These are phyloP conservation scores for Neurospora pannonica DNA, from an alignment of 495 filamentous ascomycete species.

Conservation along the genomic window DNA sequence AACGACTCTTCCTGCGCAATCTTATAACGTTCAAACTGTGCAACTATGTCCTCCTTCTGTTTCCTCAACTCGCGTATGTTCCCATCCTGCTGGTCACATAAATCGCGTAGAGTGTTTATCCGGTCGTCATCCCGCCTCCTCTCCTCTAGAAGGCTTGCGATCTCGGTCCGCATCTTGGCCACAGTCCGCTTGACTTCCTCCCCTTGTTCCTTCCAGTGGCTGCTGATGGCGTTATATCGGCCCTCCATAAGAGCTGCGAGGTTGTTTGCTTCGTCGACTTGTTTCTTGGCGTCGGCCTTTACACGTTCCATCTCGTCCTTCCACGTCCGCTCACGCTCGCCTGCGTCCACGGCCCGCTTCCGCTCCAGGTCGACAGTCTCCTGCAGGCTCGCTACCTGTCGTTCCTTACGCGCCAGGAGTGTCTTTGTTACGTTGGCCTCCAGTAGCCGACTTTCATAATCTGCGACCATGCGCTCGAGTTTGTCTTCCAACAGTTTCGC, in stretches of 20 bases:
- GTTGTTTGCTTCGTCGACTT: slow-evolving; percentile 53
- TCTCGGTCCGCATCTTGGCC: slow-evolving; percentile 44
- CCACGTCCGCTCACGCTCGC: slow-evolving; percentile 53
- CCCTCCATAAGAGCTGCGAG: slow-evolving; percentile 44
- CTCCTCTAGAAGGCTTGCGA: slow-evolving; percentile 38
- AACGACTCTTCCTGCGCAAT: slow-evolving; percentile 51
- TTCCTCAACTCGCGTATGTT: slow-evolving; percentile 50
- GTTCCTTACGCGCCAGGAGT: slow-evolving; percentile 65
- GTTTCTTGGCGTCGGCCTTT: slow-evolving; percentile 48
- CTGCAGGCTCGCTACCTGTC: slow-evolving; percentile 68
- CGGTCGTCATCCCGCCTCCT: slow-evolving; percentile 49
- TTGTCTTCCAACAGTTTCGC: slow-evolving; percentile 66
- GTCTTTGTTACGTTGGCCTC: slow-evolving; percentile 63
- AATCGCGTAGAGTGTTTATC: slow-evolving; percentile 44
- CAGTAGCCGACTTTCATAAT: slow-evolving; percentile 58
- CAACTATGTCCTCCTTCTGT: slow-evolving; percentile 50
- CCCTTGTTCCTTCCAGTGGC: slow-evolving; percentile 55
- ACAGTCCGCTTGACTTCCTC: slow-evolving; percentile 46
- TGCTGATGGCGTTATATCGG: slow-evolving; percentile 63
- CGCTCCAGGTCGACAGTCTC: slow-evolving; percentile 58
- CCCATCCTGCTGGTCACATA: slow-evolving; percentile 61
- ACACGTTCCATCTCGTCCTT: slow-evolving; percentile 53
- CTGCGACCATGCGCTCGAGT: slow-evolving; percentile 55
- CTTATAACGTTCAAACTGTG: slow-evolving; percentile 54
- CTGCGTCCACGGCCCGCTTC: slow-evolving; percentile 45